Base-by-base conservation (phyloP, 768 basidiomycete species). In the Boletales sp. region DNA sequence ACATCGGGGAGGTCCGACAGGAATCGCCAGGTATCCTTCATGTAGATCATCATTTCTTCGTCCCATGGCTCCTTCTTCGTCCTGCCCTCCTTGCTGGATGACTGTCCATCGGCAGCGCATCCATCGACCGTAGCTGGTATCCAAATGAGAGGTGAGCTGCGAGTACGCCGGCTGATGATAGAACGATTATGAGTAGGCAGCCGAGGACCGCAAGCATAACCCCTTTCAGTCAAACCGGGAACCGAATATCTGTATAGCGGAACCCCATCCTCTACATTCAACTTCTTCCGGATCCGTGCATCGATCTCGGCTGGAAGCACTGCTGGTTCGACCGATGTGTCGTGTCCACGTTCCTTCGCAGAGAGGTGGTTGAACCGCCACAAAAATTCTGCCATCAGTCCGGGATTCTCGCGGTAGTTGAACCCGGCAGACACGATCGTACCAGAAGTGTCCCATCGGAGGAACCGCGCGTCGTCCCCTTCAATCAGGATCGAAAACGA, bases 401-500 rank as follows among this genome's bases (percentile, higher is more conserved):
- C 11, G 2, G 47, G 47, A 2, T 30, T 17, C 19, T 27, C 7
- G 2, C 47, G 34, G 15, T 35, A 36, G 8, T 48, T 30, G 34
- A 43, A 48, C 8, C 34, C 47, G 10, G 39, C 47, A 2, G 40
- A 42, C 11, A 48, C 47, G 17, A 24, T 30, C 12, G 41, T 37
- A 21, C 42, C 42, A 13, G 58, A 42, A 8, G 65, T 65, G 51
- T 74, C 72, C 66, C 67, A 74, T 39, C 63, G 60, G 19, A 74
- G 50, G 35, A 74, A 60, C 4, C 70, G 55, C 2, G 65, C 67
- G 38, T 32, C 31, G 2, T 53, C 30, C 5, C 57, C 58, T 43
- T 49, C 60, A 14, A 74, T 51, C 24, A 64, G 45, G 9, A 70
- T 24, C 3, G 58, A 60, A 53, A 74, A 73, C 1, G 64, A 47